Evolutionary conservation across 1,284 basidiomycete species (phyloP).

Genomic region (Ceratobasidium sp.): DNA sequence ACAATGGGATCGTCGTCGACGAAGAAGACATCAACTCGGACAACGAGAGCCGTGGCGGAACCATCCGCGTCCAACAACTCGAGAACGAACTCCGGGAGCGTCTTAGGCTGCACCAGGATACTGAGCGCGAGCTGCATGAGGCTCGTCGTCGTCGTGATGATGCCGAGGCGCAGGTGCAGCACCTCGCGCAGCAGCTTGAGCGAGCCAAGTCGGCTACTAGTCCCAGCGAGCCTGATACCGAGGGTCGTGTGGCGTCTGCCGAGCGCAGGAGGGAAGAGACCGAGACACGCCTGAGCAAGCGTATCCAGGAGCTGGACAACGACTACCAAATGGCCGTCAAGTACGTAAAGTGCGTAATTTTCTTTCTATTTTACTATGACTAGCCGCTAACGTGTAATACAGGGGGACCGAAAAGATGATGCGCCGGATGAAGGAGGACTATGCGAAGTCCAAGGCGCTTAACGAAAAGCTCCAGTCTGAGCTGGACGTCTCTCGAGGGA

Average conservation of each 20-base stretch:
- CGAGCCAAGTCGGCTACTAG: conserved; percentile 66
- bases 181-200: conserved; percentile 74
- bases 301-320: conserved; percentile 87
- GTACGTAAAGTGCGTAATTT: conserved; percentile 80
- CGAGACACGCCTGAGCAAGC: conserved; percentile 77
- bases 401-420: conserved; percentile 99
- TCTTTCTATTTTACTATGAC: conserved; percentile 3
- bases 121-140: conserved; percentile 75
- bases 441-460: conserved; percentile 86
- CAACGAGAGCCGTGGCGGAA: conserved; percentile 58
- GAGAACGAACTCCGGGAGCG: conserved; percentile 80
- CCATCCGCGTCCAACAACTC: conserved; percentile 70
- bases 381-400: conserved; percentile 51
- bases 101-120: conserved; percentile 74
- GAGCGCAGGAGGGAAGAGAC: conserved; percentile 83
- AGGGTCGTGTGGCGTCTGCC: conserved; percentile 70
- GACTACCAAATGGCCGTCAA: conserved; percentile 95
- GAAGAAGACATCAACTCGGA: conserved; percentile 68
- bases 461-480: conserved; percentile 84
- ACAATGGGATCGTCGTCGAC: conserved; percentile 83
- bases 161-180: conserved; percentile 72
- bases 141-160: conserved; percentile 73
- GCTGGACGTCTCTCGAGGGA: conserved; percentile 72
- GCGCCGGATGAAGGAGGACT: conserved; percentile 94
- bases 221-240: conserved; percentile 57